Evolutionary conservation across 768 basidiomycete species (phyloP).

Genomic region (Calocybe cyanea): DNA sequence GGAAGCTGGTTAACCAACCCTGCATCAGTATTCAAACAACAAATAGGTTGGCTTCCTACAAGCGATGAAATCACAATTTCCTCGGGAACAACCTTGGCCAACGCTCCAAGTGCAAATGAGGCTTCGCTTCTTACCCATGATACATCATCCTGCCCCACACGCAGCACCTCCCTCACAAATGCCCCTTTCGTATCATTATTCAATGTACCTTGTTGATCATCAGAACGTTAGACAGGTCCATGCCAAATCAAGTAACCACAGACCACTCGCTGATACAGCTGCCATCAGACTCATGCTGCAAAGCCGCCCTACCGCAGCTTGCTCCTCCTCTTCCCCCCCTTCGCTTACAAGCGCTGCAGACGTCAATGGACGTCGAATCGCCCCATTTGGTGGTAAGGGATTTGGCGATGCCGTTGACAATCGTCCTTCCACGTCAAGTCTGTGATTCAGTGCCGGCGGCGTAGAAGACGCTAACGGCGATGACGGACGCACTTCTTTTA

Average conservation of each 20-base stretch:
- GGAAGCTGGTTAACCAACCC: slow-evolving; percentile 55
- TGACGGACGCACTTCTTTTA: neutral
- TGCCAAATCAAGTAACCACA: slow-evolving; percentile 10
- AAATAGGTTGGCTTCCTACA: slow-evolving; percentile 35
- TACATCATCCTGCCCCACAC: slow-evolving; percentile 59
- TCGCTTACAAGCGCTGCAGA: too few species aligned
- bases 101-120: slow-evolving; percentile 80
- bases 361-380: too few species aligned
- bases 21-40: neutral
- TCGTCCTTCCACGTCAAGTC: neutral
- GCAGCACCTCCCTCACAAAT: slow-evolving; percentile 73
- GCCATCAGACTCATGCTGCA: slow-evolving; percentile 95
- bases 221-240: slow-evolving; percentile 6
- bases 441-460: neutral
- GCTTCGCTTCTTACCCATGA: slow-evolving; percentile 85
- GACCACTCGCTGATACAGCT: slow-evolving; percentile 76
- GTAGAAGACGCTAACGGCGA: neutral
- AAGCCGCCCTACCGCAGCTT: slow-evolving; percentile 80
- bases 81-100: slow-evolving; percentile 83
- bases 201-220: slow-evolving; percentile 41
- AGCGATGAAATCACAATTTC: slow-evolving; percentile 63
- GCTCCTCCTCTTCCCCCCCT: slow-evolving; percentile 47
- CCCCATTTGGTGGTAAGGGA: too few species aligned
- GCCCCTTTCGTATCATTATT: slow-evolving; percentile 52
- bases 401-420: neutral